Evolutionary conservation across 352 stramenopile species (phyloP).

Genomic region (Globisporangium abappressorium): DNA sequence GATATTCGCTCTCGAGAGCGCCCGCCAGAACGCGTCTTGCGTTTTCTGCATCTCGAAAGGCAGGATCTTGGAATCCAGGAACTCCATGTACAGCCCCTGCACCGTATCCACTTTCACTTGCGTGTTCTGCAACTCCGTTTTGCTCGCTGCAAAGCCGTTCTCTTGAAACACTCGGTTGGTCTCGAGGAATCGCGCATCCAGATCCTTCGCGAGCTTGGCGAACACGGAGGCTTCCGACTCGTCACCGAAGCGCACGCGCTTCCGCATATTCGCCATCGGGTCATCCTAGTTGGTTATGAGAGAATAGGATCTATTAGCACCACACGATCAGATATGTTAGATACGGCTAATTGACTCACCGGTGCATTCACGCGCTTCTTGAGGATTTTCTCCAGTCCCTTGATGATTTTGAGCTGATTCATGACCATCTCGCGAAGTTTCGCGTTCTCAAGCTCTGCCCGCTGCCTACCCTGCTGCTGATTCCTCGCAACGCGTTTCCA

Average conservation of each 20-base stretch:
- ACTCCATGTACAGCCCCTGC: constrained; percentile 16
- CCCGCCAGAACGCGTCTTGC: constrained; percentile 15
- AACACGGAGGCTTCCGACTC: constrained; percentile 5
- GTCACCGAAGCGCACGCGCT: not conserved
- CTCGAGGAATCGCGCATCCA: constrained; percentile 16
- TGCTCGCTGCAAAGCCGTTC: not conserved
- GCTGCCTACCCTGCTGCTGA: not conserved
- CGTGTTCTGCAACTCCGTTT: not conserved
- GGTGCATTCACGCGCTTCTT: constrained; percentile 3
- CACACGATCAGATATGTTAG: not conserved
- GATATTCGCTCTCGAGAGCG: not conserved
- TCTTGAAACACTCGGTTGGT: not conserved
- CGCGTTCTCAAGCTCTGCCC: constrained; percentile 4
- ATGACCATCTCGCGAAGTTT: constrained; percentile 18
- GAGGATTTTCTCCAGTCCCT: constrained; percentile 15
- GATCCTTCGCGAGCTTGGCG: constrained; percentile 5
- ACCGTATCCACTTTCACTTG: constrained; percentile 4
- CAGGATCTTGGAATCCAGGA: constrained; percentile 18
- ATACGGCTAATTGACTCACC: not conserved
- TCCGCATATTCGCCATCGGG: not conserved
- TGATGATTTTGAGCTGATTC: constrained; percentile 17
- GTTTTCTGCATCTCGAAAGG: constrained; percentile 15
- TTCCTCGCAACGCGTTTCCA: constrained; percentile 4
- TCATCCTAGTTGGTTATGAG: not conserved
- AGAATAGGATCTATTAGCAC: not conserved